phyloP scores from a whole-genome alignment of 805 yeast genomes.

The Zygosaccharomyces siamensis region DNA sequence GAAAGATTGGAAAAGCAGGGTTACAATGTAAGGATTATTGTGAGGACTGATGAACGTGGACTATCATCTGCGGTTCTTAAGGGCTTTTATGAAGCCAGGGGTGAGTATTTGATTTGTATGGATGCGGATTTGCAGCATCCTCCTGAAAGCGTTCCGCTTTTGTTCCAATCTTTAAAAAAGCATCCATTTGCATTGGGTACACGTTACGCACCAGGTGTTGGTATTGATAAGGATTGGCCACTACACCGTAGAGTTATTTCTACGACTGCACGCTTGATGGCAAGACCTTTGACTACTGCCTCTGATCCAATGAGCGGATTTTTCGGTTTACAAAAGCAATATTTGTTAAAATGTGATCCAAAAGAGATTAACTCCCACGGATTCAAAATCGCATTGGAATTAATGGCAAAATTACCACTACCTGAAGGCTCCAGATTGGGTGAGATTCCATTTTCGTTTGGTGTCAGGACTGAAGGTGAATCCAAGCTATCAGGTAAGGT shows the following conservation, averaged over 20 bases:
- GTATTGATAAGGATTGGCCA: slow-evolving; percentile 52
- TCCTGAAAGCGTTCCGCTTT: slow-evolving; percentile 46
- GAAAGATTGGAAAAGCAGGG: slow-evolving; percentile 42
- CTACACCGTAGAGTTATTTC: slow-evolving; percentile 46
- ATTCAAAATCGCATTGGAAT: slow-evolving; percentile 47
- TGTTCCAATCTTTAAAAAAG: slow-evolving; percentile 38
- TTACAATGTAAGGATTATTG: slow-evolving; percentile 45
- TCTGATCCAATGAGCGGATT: slow-evolving; percentile 53
- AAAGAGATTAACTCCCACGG: slow-evolving; percentile 41
- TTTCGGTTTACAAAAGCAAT: slow-evolving; percentile 46
- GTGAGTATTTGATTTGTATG: slow-evolving; percentile 47
- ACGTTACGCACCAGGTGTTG: slow-evolving; percentile 51
- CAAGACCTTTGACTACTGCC: slow-evolving; percentile 47
- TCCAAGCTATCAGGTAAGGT: slow-evolving; percentile 47
- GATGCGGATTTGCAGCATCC: slow-evolving; percentile 53
- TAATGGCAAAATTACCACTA: slow-evolving; percentile 44
- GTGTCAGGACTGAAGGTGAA: slow-evolving; percentile 52
- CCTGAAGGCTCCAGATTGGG: slow-evolving; percentile 38
- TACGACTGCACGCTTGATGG: slow-evolving; percentile 46
- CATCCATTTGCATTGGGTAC: slow-evolving; percentile 47
- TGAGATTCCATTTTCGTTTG: slow-evolving; percentile 48
- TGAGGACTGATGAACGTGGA: slow-evolving; percentile 48
- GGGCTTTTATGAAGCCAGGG: slow-evolving; percentile 45
- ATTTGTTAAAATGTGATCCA: slow-evolving; percentile 34
- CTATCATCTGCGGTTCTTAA: slow-evolving; percentile 46